Evolutionary conservation across 192 early-diverging fungal species (phyloP).

Genomic region (Entomortierella parvispora): DNA sequence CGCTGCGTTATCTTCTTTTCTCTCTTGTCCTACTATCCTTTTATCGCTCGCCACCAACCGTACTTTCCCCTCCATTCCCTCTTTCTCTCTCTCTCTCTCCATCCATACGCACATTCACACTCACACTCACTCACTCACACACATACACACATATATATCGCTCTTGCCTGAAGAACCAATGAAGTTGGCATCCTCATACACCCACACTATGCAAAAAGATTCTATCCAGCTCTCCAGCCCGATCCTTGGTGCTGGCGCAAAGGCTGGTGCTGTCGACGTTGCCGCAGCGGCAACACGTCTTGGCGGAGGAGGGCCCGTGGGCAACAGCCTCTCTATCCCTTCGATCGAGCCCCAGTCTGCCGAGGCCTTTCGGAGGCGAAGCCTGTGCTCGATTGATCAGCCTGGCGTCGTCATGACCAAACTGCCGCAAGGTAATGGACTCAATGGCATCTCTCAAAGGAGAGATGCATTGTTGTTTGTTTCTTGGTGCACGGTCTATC

Average conservation of each 20-base stretch:
- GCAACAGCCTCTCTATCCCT: slow-evolving; percentile 3
- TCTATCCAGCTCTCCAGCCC: slow-evolving; percentile 28
- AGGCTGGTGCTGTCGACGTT: slow-evolving; percentile 4
- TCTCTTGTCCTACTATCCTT: no score
- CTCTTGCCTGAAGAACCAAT: neutral
- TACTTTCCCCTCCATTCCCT: no score
- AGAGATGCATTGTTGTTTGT: neutral
- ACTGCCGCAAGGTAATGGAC: slow-evolving; percentile 52
- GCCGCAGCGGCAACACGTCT: neutral
- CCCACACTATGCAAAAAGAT: slow-evolving; percentile 33
- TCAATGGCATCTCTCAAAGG: neutral
- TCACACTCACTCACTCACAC: neutral
- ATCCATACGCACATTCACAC: neutral
- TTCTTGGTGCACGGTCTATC: neutral
- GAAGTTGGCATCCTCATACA: neutral
- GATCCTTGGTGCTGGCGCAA: slow-evolving; percentile 19
- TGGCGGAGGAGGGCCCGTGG: neutral
- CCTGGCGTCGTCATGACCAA: slow-evolving; percentile 63
- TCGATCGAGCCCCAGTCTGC: slow-evolving; percentile 7
- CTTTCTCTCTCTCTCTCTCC: neutral
- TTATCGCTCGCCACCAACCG: no score
- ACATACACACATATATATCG: slow-evolving; percentile 1
- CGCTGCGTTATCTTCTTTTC: no score
- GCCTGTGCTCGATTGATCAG: slow-evolving; percentile 54
- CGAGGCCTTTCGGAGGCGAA: slow-evolving; percentile 29